A percentile compares a stretch with the other conserved stretches of the same genome.
These are phyloP conservation scores for Colletotrichum sp. DNA, from an alignment of 2,329 filamentous ascomycete genomes.

Conservation along the genomic window DNA sequence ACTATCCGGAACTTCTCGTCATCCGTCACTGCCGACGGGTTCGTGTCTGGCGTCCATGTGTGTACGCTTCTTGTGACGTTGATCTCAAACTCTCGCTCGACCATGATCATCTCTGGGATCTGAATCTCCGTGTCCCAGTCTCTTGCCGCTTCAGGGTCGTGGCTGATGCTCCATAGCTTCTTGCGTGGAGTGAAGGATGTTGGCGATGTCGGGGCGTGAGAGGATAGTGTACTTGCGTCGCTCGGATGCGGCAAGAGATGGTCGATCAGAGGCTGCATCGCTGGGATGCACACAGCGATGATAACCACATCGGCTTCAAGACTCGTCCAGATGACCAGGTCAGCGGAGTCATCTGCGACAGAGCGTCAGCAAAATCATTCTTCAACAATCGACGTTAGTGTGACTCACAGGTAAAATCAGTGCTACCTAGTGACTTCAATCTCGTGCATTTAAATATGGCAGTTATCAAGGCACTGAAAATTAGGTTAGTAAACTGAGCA, in stretches of 20 bases:
- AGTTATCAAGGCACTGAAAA: constrained; percentile 25
- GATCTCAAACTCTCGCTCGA: constrained; percentile 5
- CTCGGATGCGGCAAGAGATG: neutral
- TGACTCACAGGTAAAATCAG: constrained; percentile 29
- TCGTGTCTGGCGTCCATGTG: neutral
- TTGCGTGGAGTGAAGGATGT: neutral
- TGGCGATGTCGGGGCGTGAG: neutral
- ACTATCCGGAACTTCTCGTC: constrained; percentile 2
- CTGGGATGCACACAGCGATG: constrained; percentile 37
- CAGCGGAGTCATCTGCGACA: neutral
- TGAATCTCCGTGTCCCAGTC: neutral
- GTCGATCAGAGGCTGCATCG: constrained; percentile 32
- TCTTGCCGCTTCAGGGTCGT: neutral
- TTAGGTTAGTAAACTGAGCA: no score
- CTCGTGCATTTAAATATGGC: constrained; percentile 39
- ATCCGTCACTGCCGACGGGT: neutral
- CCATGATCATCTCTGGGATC: constrained; percentile 1
- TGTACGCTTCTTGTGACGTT: neutral
- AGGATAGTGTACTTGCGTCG: neutral
- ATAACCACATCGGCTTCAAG: constrained; percentile 38
- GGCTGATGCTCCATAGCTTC: neutral
- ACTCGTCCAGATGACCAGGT: constrained; percentile 19
- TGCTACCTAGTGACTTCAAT: constrained; percentile 31
- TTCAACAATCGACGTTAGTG: neutral
- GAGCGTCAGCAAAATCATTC: neutral